phyloP scores from a whole-genome alignment of 1,139 yeast genomes.

The Sugiyamaella paludigena region DNA sequence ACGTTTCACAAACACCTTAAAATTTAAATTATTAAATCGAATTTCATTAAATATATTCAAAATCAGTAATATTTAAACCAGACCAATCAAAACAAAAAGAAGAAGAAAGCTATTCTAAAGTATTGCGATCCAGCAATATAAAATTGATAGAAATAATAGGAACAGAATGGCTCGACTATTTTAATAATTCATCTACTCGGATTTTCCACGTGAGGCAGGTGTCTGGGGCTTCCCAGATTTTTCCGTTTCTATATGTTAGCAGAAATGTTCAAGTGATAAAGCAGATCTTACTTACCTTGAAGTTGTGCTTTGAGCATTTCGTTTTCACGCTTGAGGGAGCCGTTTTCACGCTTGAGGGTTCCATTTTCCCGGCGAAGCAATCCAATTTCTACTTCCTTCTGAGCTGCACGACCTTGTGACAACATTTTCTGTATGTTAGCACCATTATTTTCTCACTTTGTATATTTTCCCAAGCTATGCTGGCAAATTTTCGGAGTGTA shows the following conservation, averaged over 20 bases:
- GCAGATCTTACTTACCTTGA: conserved; percentile 7
- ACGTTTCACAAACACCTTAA: conserved; percentile 23
- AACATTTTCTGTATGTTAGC: conserved; percentile 47
- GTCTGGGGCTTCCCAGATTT: neutral
- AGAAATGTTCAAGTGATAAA: neutral
- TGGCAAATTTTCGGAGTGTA: neutral
- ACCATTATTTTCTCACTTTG: neutral
- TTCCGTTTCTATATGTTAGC: conserved; percentile 14
- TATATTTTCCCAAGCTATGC: no score
- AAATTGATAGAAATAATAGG: no score
- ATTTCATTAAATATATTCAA: neutral
- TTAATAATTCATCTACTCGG: no score
- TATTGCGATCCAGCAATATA: no score
- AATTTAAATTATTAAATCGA: conserved; percentile 1
- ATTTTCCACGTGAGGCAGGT: neutral
- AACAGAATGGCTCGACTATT: no score
- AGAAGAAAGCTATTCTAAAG: no score
- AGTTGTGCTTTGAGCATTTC: neutral
- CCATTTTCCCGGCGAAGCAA: conserved; percentile 51
- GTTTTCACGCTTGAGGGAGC: conserved; percentile 5
- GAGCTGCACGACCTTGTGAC: conserved; percentile 69
- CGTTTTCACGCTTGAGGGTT: conserved; percentile 17
- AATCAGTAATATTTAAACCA: neutral
- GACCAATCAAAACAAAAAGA: no score
- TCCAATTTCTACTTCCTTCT: conserved; percentile 66